phyloP scores from a whole-genome alignment of 371 early-diverging fungal genomes.

The Globomyces sp. region DNA sequence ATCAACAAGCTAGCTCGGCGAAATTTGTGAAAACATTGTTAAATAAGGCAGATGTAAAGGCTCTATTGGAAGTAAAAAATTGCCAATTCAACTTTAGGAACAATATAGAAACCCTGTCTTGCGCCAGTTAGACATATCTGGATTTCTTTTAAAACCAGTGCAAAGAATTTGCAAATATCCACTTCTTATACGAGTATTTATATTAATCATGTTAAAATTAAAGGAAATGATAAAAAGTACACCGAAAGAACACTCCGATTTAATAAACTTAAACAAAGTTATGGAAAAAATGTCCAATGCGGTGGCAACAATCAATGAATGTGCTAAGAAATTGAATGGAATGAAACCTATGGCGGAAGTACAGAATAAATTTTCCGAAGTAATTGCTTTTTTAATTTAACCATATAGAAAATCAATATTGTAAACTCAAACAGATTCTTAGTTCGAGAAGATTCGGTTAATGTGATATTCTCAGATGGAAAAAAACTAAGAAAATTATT shows the following conservation, averaged over 20 bases:
- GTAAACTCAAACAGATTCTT: slow-evolving; percentile 46
- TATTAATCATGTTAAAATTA: neutral
- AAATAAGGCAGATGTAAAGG: slow-evolving; percentile 6
- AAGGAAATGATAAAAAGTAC: slow-evolving; percentile 18
- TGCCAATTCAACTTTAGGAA: slow-evolving; percentile 4
- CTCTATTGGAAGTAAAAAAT: slow-evolving; percentile 24
- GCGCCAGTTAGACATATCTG: slow-evolving; percentile 43
- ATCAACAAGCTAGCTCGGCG: slow-evolving; percentile 3
- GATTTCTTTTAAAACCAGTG: slow-evolving; percentile 92
- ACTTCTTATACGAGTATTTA: slow-evolving; percentile 60
- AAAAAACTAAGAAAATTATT: slow-evolving; percentile 43
- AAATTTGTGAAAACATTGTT: neutral
- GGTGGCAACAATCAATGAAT: slow-evolving; percentile 17
- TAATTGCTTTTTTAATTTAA: no score
- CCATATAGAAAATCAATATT: slow-evolving; percentile 37
- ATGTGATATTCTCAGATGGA: slow-evolving; percentile 31
- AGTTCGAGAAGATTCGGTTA: slow-evolving; percentile 47
- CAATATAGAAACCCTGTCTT: slow-evolving; percentile 37
- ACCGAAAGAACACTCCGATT: slow-evolving; percentile 2
- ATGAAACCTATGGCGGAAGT: slow-evolving; percentile 17
- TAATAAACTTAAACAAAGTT: neutral
- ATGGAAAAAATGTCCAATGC: slow-evolving; percentile 9
- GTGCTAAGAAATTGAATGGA: slow-evolving; percentile 15
- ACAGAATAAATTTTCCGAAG: slow-evolving; percentile 25
- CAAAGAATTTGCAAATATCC: slow-evolving; percentile 99